Base-by-base conservation (phyloP, 495 filamentous ascomycete genomes). In the Talaromyces wortmannii region DNA sequence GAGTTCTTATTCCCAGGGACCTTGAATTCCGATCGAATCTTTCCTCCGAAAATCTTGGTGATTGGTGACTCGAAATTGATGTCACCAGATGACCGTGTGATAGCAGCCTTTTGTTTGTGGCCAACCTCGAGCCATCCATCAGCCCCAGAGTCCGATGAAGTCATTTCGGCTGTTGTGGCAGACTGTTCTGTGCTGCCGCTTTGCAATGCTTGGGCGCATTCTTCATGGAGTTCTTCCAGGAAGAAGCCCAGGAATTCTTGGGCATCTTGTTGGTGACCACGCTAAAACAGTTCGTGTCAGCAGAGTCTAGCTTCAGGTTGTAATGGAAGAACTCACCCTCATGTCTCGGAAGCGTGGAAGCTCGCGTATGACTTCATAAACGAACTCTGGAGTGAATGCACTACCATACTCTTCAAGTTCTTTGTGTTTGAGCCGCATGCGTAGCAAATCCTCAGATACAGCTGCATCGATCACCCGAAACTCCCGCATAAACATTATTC, bases 241-340 rank as follows among this genome's bases (percentile, higher is more conserved):
- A 97, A 77, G 61, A 97, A 97, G 0, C 94, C 95, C 6, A 98
- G 75, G 67, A 98, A 98, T 58, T 98, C 94, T 66, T 98, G 90
- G 7, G 95, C 95, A 74, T 98, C 94, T 77, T 98, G 92, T 65
- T 98, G 94, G 55, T 97, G 95, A 2, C 94, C 94, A 49, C 91
- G 87, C 85, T 90, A 45, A 2, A 23, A 4, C 23, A 1, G 42
- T 42, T 3, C 12, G 11, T 42, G 45, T 55, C 32, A 55, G 53
- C 60, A 10, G 45, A 36, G 48, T 53, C 17, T 33, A 23, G 56
- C 44, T 46, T 12, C 8, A 45, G 11, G 30, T 31, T 7, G 49
- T 7, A 45, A 42, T 15, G 45, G 5, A 57, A 31, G 12, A 48
- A 72, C 82, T 67, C 78, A 91, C 85, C 64, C 87, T 81, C 94